These are phyloP conservation scores for Pyrenophora seminiperda DNA, from an alignment of 2,329 filamentous ascomycete species.

Conservation along the genomic window DNA sequence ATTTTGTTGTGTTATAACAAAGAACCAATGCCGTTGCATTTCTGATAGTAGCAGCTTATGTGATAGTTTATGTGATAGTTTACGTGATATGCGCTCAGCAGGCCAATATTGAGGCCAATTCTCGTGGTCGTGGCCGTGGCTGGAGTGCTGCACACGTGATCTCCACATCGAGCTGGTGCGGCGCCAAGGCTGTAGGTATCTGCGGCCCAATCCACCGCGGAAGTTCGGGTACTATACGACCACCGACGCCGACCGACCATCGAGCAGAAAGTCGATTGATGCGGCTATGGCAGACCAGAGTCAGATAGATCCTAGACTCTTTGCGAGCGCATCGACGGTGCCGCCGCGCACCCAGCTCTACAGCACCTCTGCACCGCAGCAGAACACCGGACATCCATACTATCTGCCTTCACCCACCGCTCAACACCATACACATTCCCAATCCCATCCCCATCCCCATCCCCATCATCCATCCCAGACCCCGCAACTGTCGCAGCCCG, in stretches of 20 bases:
- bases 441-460: slow-evolving; percentile 7
- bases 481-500: slow-evolving; percentile 19
- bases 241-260: slow-evolving; percentile 33
- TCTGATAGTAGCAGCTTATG: no score
- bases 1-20: no score
- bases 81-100: no score
- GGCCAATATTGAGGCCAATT: no score
- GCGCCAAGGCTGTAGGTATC: background rate
- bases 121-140: no score
- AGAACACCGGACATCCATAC: slow-evolving; percentile 35
- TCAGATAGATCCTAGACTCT: slow-evolving; percentile 41
- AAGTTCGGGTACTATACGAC: slow-evolving; percentile 17
- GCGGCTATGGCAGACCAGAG: slow-evolving; percentile 33
- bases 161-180: background rate
- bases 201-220: slow-evolving; percentile 9
- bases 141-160: background rate
- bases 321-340: slow-evolving; percentile 27
- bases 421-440: slow-evolving; percentile 24
- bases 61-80: no score
- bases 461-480: slow-evolving; percentile 10
- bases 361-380: slow-evolving; percentile 35
- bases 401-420: slow-evolving; percentile 36
- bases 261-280: slow-evolving; percentile 4
- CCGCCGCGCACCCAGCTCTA: slow-evolving; percentile 32
- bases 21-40: no score